Conservation (phyloP, 1,284 basidiomycete species). For the Malassezia vespertilionis region DNA sequence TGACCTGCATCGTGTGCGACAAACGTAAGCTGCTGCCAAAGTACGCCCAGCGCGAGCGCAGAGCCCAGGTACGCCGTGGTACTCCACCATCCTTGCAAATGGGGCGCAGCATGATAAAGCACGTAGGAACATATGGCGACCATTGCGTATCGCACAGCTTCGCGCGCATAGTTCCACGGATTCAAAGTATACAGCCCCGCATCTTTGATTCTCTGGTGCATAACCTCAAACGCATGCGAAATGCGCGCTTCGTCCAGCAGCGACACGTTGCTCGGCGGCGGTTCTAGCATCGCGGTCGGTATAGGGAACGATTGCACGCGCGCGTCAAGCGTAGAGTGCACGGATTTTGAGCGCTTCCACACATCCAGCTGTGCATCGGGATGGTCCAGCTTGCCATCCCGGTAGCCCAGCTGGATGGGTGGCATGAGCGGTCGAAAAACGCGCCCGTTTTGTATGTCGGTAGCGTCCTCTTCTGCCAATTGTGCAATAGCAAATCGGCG, state of each 20-base stretch:
- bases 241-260: conserved; percentile 61
- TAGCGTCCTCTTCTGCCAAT: conserved; percentile 54
- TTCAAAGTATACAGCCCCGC: conserved; percentile 77
- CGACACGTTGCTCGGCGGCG: conserved; percentile 46
- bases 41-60: conserved; percentile 69
- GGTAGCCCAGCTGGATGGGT: conserved; percentile 68
- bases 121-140: conserved; percentile 57
- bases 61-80: conserved; percentile 53
- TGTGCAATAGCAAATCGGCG: conserved; percentile 63
- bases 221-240: conserved; percentile 65
- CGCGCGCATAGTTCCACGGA: conserved; percentile 80
- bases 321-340: conserved; percentile 4
- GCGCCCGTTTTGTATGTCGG: conserved; percentile 23
- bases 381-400: conserved; percentile 37
- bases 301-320: conserved; percentile 32
- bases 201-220: conserved; percentile 64
- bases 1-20: conserved; percentile 89
- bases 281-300: conserved; percentile 43
- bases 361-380: conserved; percentile 37
- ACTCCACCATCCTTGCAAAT: not conserved
- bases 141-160: conserved; percentile 64
- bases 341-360: conserved; percentile 18
- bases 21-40: conserved; percentile 93
- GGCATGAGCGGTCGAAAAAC: conserved; percentile 75
- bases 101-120: conserved; percentile 52